These are phyloP conservation scores for Oryza rufipogon DNA, from an alignment of 176 grass and related monocot species.

Conservation along the genomic window DNA sequence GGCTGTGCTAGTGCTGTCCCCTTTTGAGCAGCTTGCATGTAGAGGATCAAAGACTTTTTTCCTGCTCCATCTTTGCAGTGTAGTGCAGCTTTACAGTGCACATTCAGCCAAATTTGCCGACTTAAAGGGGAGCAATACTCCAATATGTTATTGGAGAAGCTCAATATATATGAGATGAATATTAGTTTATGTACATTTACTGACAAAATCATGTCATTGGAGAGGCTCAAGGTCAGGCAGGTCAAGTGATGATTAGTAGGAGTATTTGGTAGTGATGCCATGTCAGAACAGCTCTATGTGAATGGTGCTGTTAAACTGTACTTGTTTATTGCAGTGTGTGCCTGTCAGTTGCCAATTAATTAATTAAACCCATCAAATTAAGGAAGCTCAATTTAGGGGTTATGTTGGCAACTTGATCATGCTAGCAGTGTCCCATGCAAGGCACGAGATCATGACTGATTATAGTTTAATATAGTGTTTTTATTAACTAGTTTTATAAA, in stretches of 20 bases:
- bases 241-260: not conserved
- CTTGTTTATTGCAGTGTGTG: slow-evolving; percentile 32
- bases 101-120: slow-evolving; percentile 7
- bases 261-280: not conserved
- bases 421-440: slow-evolving; percentile 26
- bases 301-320: not conserved
- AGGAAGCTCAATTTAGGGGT: slow-evolving; percentile 5
- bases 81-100: slow-evolving; percentile 36
- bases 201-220: not conserved
- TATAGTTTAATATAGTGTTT: slow-evolving; percentile 15
- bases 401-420: not conserved
- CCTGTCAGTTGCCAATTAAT: slow-evolving; percentile 20
- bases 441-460: slow-evolving; percentile 31
- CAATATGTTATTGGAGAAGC: not conserved
- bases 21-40: slow-evolving; percentile 18
- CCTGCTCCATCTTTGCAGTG: slow-evolving; percentile 12
- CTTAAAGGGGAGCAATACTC: not conserved
- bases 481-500: slow-evolving; percentile 10
- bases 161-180: not conserved
- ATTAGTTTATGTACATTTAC: not conserved
- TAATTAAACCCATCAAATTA: not conserved
- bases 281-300: slow-evolving; percentile 7
- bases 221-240: not conserved
- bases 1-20: slow-evolving; percentile 24
- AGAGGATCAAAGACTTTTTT: not conserved